A percentile compares a stretch with the other conserved stretches of the same genome.
phyloP scores from a whole-genome alignment of 352 stramenopile species.

The Phytopythium sindhum region DNA sequence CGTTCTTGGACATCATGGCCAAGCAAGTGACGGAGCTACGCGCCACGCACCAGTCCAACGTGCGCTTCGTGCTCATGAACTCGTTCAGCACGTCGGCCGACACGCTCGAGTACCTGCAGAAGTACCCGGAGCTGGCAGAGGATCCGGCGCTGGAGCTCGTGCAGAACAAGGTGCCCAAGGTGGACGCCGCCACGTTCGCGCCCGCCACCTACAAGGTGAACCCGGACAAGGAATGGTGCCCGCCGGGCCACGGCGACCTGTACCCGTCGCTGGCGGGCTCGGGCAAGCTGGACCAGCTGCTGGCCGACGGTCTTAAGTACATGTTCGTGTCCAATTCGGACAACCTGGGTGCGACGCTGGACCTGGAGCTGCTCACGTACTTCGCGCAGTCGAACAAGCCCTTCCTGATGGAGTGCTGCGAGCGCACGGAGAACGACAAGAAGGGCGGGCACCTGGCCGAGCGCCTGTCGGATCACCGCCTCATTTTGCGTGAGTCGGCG shows the following conservation, averaged over 20 bases:
- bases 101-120: constrained; percentile 84
- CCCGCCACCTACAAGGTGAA: constrained; percentile 58
- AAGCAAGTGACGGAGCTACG: constrained; percentile 94
- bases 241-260: constrained; percentile 80
- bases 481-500: constrained; percentile 93
- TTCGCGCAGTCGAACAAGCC: constrained; percentile 87
- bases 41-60: constrained; percentile 90
- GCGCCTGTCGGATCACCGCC: constrained; percentile 89
- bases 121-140: constrained; percentile 89
- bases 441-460: constrained; percentile 97
- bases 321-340: constrained; percentile 91
- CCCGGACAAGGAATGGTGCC: constrained; percentile 85
- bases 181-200: constrained; percentile 85
- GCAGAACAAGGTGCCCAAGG: constrained; percentile 98
- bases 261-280: constrained; percentile 83
- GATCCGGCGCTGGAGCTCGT: constrained; percentile 97
- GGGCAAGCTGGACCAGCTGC: constrained; percentile 83
- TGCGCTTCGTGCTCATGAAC: constrained; percentile 90
- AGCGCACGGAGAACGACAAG: constrained; percentile 98
- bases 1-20: constrained; percentile 88
- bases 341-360: constrained; percentile 80
- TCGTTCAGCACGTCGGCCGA: constrained; percentile 85
- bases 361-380: constrained; percentile 86
- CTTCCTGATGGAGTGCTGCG: constrained; percentile 95
- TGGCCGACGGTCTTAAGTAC: constrained; percentile 85